These are phyloP conservation scores for Cucumis sativus DNA, from an alignment of 306 rosid species.

Conservation along the genomic window DNA sequence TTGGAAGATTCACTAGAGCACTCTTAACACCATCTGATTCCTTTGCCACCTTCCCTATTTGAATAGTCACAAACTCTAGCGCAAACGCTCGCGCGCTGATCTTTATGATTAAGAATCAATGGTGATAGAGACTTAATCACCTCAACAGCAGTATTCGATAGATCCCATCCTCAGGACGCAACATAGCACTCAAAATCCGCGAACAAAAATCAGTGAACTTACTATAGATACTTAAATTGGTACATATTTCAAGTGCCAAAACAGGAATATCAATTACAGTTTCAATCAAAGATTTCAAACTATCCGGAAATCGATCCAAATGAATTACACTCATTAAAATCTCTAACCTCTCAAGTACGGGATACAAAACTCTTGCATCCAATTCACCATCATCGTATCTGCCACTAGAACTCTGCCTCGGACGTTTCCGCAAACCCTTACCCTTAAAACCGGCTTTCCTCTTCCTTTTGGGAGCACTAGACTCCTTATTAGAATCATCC, in stretches of 20 bases:
- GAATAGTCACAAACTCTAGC: constrained; percentile 30
- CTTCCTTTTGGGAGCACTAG: constrained; percentile 19
- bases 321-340: constrained; percentile 47
- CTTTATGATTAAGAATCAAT: constrained; percentile 44
- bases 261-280: constrained; percentile 45
- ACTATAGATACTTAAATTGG: constrained; percentile 23
- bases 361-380: constrained; percentile 32
- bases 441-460: constrained; percentile 22
- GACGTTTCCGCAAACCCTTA: constrained; percentile 12
- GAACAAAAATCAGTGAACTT: constrained; percentile 32
- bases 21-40: constrained; percentile 40
- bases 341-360: constrained; percentile 49
- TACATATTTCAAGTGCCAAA: constrained; percentile 27
- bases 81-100: constrained; percentile 55
- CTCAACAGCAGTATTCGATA: constrained; percentile 49
- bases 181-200: constrained; percentile 35
- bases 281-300: constrained; percentile 56
- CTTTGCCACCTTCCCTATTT: constrained; percentile 15
- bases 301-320: constrained; percentile 73
- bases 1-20: constrained; percentile 56
- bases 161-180: constrained; percentile 56
- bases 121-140: constrained; percentile 44
- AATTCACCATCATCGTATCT: constrained; percentile 10
- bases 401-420: constrained; percentile 1
- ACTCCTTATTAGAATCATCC: not conserved